Evolutionary conservation across 1,284 basidiomycete genomes (phyloP), one percentile per base, ranked within the genome.

Genomic region (Melampsora larici-populina): DNA sequence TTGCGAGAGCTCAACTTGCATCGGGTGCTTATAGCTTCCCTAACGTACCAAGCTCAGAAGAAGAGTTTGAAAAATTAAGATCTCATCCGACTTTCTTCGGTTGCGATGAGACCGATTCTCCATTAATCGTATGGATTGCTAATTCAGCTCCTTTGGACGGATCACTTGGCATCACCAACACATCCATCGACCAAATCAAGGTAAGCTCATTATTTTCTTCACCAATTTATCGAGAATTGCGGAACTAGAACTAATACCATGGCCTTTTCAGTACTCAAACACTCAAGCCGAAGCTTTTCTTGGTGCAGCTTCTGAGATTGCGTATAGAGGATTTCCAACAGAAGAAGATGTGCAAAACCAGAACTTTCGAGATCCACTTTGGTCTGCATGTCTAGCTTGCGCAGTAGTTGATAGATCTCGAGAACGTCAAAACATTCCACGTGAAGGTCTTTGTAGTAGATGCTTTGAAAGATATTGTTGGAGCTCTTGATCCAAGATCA

Each of bases 391-490:
- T 70, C 68, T 70, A 9, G 75, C 75, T 49, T 78, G 68, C 40
- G 75, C 75, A 24, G 75, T 78, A 1, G 75, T 46, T 3, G 75
- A 78, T 29, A 51, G 75, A 8, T 64, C 75, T 29, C 58, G 75
- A 24, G 29, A 8, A 13, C 46, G 75, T 24, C 43, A 51, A 36
- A n/a, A 60, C 17, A 60, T 63, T 13, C 4, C 43, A 31, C 36
- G 75, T 31, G 68, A 65, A 9, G 68, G 75, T 18, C 17, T 78
- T 46, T 78, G 68, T 36, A 40, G 58, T 21, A 31, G 49, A 33
- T 78, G 75, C 62, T 70, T 78, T 70, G 8, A 64, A 26, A 18
- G 75, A n/a, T 78, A 78, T 49, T 78, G 75, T 70, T 78, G 62
- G 67, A 70, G 63, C 51, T n/a, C 24, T 26, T 72, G 60, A 72